Evolutionary conservation across 371 early-diverging fungal species (phyloP).

Genomic region (Mucor indicus): DNA sequence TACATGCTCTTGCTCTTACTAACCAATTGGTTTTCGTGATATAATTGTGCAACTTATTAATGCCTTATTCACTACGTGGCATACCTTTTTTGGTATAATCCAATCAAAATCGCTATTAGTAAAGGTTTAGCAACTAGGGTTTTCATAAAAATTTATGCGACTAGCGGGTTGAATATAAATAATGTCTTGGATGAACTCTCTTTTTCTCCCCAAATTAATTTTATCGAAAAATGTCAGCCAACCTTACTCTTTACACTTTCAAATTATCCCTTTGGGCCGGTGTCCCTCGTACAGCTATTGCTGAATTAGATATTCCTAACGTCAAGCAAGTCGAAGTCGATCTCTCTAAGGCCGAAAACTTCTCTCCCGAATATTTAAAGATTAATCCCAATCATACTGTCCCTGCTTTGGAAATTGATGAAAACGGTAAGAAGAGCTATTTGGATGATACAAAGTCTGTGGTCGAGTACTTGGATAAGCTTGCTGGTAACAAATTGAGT

Average conservation of each 20-base stretch:
- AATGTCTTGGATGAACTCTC: too few relatives aligned
- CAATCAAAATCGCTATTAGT: too few relatives aligned
- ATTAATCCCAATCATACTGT: conserved; percentile 34
- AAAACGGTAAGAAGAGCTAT: conserved; percentile 7
- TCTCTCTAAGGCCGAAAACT: conserved; percentile 37
- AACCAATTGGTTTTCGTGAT: too few relatives aligned
- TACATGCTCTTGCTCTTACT: too few relatives aligned
- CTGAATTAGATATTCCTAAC: conserved; percentile 20
- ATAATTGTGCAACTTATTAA: too few relatives aligned
- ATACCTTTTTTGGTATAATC: too few relatives aligned
- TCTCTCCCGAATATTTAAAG: conserved; percentile 27
- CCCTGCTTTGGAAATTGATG: conserved; percentile 26
- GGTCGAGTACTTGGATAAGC: conserved; percentile 19
- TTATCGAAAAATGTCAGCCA: conserved; percentile 12
- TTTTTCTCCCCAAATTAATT: too few relatives aligned
- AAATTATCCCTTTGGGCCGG: conserved; percentile 34
- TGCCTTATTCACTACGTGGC: too few relatives aligned
- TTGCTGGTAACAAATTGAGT: conserved; percentile 10
- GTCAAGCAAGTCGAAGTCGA: conserved; percentile 28
- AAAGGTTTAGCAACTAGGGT: too few relatives aligned
- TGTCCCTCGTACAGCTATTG: conserved; percentile 27
- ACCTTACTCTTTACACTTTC: conserved; percentile 29
- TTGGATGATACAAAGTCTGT: conserved; percentile 21
- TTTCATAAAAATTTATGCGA: too few relatives aligned
- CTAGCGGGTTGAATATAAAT: too few relatives aligned